Conservation (phyloP, 164 flowering plant species). For the Liquidambar formosana region DNA sequence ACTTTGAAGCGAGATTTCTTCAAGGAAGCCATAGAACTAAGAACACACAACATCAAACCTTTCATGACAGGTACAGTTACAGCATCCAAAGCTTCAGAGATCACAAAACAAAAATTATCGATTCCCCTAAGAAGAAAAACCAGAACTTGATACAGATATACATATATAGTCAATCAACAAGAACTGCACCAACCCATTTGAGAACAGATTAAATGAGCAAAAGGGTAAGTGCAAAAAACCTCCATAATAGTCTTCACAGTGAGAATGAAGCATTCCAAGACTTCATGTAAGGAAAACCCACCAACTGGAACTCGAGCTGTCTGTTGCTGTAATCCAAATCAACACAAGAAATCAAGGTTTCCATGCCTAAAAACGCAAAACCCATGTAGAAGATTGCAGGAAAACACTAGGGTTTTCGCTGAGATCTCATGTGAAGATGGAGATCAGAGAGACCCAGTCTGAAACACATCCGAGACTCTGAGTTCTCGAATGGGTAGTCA, state of each 20-base stretch:
- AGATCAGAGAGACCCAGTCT: not conserved
- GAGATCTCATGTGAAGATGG: not conserved
- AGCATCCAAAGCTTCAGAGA: not conserved
- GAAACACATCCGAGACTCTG: no score
- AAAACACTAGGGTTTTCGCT: not conserved
- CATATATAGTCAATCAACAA: not conserved
- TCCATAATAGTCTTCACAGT: conserved; percentile 6
- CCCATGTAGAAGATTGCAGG: not conserved
- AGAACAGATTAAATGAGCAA: conserved; percentile 6
- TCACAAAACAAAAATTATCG: not conserved
- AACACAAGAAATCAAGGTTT: not conserved
- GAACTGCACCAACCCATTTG: conserved; percentile 12
- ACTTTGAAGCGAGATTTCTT: conserved; percentile 45
- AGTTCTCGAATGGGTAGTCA: not conserved
- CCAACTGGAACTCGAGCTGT: not conserved
- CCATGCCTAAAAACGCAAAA: not conserved
- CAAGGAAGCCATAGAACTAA: conserved; percentile 42
- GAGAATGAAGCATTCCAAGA: conserved; percentile 9
- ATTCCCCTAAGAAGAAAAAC: not conserved
- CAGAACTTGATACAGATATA: conserved; percentile 1
- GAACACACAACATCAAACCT: conserved; percentile 9
- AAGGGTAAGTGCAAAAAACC: conserved; percentile 22
- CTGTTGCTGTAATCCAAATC: not conserved
- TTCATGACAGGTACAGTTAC: not conserved
- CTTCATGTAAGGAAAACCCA: not conserved